Conservation (phyloP, 768 basidiomycete genomes). For the Xerocomellus dryophilus region DNA sequence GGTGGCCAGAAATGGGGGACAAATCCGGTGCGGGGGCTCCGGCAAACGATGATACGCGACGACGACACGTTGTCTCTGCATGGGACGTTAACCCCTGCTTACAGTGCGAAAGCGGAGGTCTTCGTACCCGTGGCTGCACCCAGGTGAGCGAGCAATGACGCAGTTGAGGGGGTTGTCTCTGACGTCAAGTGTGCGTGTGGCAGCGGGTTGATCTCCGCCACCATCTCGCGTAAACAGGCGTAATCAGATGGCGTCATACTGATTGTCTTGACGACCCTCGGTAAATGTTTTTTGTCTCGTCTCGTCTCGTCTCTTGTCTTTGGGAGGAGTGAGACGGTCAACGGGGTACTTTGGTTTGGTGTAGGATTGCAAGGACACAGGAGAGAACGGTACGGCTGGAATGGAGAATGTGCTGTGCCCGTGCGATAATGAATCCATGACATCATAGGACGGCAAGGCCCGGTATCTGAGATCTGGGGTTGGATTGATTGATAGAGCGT, state of each 20-base stretch:
- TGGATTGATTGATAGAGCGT: conserved; percentile 25
- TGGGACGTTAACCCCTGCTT: conserved; percentile 16
- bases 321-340: neutral
- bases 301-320: neutral
- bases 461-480: conserved; percentile 38
- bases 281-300: neutral
- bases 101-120: conserved; percentile 76
- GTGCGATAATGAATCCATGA: conserved; percentile 22
- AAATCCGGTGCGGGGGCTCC: conserved; percentile 10
- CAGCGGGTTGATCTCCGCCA: conserved; percentile 63
- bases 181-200: conserved; percentile 28
- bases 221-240: conserved; percentile 45
- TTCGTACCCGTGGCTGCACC: conserved; percentile 86
- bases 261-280: conserved; percentile 34
- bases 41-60: conserved; percentile 6
- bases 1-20: conserved; percentile 16
- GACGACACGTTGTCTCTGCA: conserved; percentile 6
- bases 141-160: conserved; percentile 52
- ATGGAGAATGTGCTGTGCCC: neutral
- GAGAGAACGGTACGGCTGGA: neutral
- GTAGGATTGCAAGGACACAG: neutral
- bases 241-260: conserved; percentile 30
- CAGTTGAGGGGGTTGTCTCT: conserved; percentile 13
- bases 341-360: neutral
- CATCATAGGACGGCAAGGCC: conserved; percentile 29